A percentile compares a stretch with the other conserved stretches of the same genome.
These are phyloP conservation scores for Aspergillus sp. DNA, from an alignment of 2,329 filamentous ascomycete genomes.

Conservation along the genomic window DNA sequence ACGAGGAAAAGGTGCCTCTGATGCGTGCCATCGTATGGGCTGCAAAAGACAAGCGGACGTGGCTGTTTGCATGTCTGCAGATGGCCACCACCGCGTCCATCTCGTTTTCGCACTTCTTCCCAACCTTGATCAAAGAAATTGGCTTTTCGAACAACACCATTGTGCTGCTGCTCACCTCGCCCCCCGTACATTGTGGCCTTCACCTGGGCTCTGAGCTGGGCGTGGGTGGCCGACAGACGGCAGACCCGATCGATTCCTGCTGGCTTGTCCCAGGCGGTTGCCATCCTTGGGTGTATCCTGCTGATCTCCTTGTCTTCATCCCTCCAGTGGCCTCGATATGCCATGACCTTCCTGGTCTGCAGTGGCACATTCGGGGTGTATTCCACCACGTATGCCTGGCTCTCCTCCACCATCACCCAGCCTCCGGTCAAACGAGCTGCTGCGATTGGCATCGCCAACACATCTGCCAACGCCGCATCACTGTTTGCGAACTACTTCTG, in stretches of 20 bases:
- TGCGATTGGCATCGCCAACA: slow-evolving; percentile 47
- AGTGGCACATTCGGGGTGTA: too few species aligned
- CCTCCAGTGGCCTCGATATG: slow-evolving; percentile 27
- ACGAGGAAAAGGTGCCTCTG: slow-evolving; percentile 43
- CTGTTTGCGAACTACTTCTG: too few species aligned
- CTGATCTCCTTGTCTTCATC: slow-evolving; percentile 30
- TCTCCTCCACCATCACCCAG: slow-evolving; percentile 42
- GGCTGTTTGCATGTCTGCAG: slow-evolving; percentile 32
- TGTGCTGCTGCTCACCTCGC: slow-evolving; percentile 44
- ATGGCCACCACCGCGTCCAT: slow-evolving; percentile 46
- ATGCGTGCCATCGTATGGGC: slow-evolving; percentile 49
- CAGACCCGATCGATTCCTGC: slow-evolving; percentile 22
- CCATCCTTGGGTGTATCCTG: slow-evolving; percentile 50
- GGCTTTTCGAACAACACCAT: slow-evolving; percentile 36
- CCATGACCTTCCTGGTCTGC: background rate
- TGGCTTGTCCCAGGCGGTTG: slow-evolving; percentile 43
- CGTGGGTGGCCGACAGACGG: too few species aligned
- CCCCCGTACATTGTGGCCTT: slow-evolving; percentile 46
- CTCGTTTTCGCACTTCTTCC: slow-evolving; percentile 50
- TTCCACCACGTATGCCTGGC: slow-evolving; percentile 30
- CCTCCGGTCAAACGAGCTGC: slow-evolving; percentile 49
- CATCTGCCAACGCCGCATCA: slow-evolving; percentile 3
- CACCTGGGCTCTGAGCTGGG: slow-evolving; percentile 25
- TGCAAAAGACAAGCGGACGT: slow-evolving; percentile 47
- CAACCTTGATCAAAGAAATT: slow-evolving; percentile 41